Evolutionary conservation across 495 filamentous ascomycete species (phyloP).

Genomic region (Tetracladium setigerum): DNA sequence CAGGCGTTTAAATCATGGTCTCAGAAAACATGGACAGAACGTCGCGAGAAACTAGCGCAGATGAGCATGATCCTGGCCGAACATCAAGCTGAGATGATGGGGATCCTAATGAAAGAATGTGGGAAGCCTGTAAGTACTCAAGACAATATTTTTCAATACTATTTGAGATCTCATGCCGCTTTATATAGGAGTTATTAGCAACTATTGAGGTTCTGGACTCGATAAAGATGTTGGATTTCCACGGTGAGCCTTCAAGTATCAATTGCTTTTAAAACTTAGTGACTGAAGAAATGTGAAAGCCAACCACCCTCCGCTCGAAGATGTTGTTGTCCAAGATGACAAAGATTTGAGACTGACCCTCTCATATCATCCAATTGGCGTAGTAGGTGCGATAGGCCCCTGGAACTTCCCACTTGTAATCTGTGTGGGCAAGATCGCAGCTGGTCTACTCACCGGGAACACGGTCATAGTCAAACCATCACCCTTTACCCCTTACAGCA

Average conservation of each 20-base stretch:
- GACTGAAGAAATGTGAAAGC: background rate
- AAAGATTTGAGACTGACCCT: slow-evolving; percentile 29
- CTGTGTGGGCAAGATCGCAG: slow-evolving; percentile 35
- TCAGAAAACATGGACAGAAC: slow-evolving; percentile 22
- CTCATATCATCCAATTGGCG: slow-evolving; percentile 39
- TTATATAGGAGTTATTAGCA: slow-evolving; percentile 18
- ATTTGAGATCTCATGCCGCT: background rate
- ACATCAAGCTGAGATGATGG: slow-evolving; percentile 14
- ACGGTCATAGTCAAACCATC: slow-evolving; percentile 46
- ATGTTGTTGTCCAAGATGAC: slow-evolving; percentile 31
- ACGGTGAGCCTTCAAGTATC: slow-evolving; percentile 7
- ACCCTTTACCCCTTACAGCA: slow-evolving; percentile 51
- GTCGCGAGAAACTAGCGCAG: slow-evolving; percentile 8
- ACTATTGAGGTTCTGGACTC: slow-evolving; percentile 12
- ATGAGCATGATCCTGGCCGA: slow-evolving; percentile 7
- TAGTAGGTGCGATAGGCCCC: slow-evolving; percentile 44
- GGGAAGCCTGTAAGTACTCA: slow-evolving; percentile 19
- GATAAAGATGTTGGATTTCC: slow-evolving; percentile 6
- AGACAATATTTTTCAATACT: background rate
- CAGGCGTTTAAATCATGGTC: slow-evolving; percentile 46
- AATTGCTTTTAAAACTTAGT: background rate
- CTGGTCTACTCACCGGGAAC: slow-evolving; percentile 42
- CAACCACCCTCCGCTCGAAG: slow-evolving; percentile 1
- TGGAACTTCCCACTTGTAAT: slow-evolving; percentile 55
- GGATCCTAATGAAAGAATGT: slow-evolving; percentile 14